phyloP scores from a whole-genome alignment of 345 rosid genomes.

The Populus tremula region DNA sequence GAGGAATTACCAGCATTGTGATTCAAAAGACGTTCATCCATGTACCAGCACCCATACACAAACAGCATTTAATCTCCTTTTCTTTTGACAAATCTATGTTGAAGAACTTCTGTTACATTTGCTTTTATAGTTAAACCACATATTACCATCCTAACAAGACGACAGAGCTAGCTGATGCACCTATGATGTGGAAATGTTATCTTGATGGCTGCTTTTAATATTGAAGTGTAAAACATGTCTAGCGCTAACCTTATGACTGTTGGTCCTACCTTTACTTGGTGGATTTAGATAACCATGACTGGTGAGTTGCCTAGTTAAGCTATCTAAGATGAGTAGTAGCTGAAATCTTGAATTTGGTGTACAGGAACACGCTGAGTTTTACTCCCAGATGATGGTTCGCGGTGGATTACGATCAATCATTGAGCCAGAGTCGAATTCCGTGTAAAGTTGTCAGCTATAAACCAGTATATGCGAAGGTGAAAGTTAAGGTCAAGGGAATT shows the following conservation, averaged over 20 bases:
- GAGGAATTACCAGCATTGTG: not conserved
- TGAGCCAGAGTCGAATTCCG: conserved; percentile 24
- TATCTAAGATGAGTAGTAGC: not conserved
- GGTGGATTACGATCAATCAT: conserved; percentile 32
- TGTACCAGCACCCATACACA: not conserved
- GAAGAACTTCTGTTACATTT: not conserved
- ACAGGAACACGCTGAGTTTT: conserved; percentile 37
- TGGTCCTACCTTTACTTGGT: not conserved
- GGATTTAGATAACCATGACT: not conserved
- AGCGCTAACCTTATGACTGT: not conserved
- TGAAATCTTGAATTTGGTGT: not conserved
- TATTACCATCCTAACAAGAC: not conserved
- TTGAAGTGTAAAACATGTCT: not conserved
- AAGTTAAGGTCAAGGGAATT: not conserved
- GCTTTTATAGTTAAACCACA: not conserved
- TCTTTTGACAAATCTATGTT: not conserved
- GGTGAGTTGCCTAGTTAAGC: not conserved
- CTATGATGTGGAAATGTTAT: not conserved
- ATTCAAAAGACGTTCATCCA: not conserved
- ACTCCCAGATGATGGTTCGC: conserved; percentile 34
- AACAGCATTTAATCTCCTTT: not conserved
- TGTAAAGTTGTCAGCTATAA: not conserved
- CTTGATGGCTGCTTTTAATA: not conserved
- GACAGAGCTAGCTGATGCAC: not conserved
- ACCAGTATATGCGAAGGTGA: not conserved